Base-by-base conservation (phyloP, 1,284 basidiomycete species). In the Heterobasidion annosum region DNA sequence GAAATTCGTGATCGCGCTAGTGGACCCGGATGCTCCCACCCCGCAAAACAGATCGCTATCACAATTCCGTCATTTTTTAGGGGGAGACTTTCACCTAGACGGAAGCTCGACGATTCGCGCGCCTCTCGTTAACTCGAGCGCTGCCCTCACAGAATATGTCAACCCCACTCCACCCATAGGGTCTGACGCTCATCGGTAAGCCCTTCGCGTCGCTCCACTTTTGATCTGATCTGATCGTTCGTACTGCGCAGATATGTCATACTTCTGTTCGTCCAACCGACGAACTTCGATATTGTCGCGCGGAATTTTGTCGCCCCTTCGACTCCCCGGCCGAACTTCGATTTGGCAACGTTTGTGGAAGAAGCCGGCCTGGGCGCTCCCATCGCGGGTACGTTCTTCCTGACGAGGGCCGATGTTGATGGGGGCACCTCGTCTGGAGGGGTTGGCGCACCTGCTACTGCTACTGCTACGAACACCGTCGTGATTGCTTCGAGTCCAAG, bases 1-100 rank as follows among this genome's bases (percentile, higher is more conserved):
- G 52, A 68, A 69, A 2, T 77, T 72, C 60, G 71, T 78, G 12
- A 57, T 79, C n/a, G 68, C 68, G 4, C 65, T 78, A 55, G 67
- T 79, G 48, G 77, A 78, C 56, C 77, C 75, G 8, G 76, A 79
- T 62, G 76, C 73, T 0, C 75, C 76, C 8, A 75, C 73, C 7
- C 74, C 74, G 0, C 72, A 77, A 55, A 69, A 71, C 34, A 53
- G 65, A 18, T 71, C 68, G 2, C 57, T 61, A n/a, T 65, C 73
- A 1, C 70, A 77, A 55, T 72, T 75, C 55, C 65, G 76, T 3
- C 75, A 78, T 63, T 69, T 77, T 51, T 61, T 78, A 18, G 74
- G 70, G 8, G 70, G 70, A 1, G 68, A 73, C 57, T 74, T 76
- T 58, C 65, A 58, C n/a, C 60, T 68, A 40, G 65, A 67, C 34